Conservation (phyloP, 2,329 filamentous ascomycete genomes). For the Beauveria bassiana region DNA sequence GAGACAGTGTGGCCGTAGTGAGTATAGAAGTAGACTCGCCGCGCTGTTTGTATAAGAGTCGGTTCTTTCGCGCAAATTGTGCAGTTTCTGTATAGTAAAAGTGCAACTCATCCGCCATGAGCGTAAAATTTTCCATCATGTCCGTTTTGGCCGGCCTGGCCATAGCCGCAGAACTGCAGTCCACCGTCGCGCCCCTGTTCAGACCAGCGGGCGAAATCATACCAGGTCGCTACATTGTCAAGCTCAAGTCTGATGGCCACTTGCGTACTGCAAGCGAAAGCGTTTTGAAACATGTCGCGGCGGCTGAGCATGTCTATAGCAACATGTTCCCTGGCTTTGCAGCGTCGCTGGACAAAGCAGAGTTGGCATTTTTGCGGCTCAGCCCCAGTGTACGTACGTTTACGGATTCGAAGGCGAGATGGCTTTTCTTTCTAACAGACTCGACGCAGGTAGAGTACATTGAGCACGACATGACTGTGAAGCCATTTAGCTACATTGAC, state of each 20-base stretch:
- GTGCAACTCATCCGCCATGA: neutral
- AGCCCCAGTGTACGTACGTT: neutral
- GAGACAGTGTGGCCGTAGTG: neutral
- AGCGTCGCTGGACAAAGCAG: neutral
- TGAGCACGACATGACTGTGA: neutral
- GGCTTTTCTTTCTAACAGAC: neutral
- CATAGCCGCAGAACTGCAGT: neutral
- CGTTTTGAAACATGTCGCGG: neutral
- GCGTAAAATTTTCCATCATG: neutral
- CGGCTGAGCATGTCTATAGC: neutral
- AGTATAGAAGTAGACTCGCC: neutral
- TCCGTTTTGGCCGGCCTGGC: neutral
- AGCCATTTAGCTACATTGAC: neutral
- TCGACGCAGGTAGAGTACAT: neutral
- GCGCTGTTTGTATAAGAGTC: neutral
- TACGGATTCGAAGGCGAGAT: neutral
- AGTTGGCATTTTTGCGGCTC: neutral
- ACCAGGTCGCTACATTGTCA: conserved; percentile 5
- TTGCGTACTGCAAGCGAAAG: neutral
- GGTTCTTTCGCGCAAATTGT: neutral
- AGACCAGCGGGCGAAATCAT: neutral
- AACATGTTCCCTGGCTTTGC: neutral
- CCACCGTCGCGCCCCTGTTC: conserved; percentile 1
- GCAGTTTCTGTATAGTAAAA: neutral
- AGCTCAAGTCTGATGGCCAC: neutral